Percentiles rank a stretch among this genome's conserved stretches.
phyloP scores from a whole-genome alignment of 2,329 filamentous ascomycete species.

The Aspergillus novoparasiticus region DNA sequence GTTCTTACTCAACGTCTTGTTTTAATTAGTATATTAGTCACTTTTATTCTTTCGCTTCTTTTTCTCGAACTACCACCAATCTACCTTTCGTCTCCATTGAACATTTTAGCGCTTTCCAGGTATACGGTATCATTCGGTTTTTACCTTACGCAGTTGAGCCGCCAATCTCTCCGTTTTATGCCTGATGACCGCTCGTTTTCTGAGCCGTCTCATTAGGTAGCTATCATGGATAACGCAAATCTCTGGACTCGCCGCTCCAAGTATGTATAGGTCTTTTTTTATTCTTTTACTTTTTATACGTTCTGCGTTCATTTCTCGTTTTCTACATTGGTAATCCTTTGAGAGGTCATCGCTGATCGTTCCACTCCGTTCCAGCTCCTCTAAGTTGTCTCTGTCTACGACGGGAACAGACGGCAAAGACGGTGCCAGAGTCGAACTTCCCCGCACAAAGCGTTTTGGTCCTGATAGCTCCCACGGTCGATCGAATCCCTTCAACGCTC shows the following conservation, averaged over 20 bases:
- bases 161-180: conserved; percentile 8
- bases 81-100: conserved; percentile 9
- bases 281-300: too few species aligned
- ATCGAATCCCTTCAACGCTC: conserved; percentile 76
- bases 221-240: conserved; percentile 53
- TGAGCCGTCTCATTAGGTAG: conserved; percentile 38
- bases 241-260: conserved; percentile 54
- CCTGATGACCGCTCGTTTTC: conserved; percentile 42
- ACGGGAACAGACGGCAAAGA: conserved; percentile 60
- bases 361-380: conserved; percentile 58
- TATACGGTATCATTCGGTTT: conserved; percentile 2
- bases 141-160: conserved; percentile 6
- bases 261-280: conserved; percentile 33
- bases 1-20: conserved; percentile 2
- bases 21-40: conserved; percentile 11
- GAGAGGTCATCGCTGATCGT: conserved; percentile 13
- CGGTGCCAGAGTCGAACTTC: conserved; percentile 57
- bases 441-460: conserved; percentile 75
- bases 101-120: conserved; percentile 9
- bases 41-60: conserved; percentile 14
- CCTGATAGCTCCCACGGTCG: conserved; percentile 72
- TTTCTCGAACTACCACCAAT: conserved; percentile 3
- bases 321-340: not conserved
- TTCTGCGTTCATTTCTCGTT: conserved; percentile 1
- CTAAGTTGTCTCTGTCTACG: conserved; percentile 89